phyloP scores from a whole-genome alignment of 345 rosid species.

The Acer yangbiense region DNA sequence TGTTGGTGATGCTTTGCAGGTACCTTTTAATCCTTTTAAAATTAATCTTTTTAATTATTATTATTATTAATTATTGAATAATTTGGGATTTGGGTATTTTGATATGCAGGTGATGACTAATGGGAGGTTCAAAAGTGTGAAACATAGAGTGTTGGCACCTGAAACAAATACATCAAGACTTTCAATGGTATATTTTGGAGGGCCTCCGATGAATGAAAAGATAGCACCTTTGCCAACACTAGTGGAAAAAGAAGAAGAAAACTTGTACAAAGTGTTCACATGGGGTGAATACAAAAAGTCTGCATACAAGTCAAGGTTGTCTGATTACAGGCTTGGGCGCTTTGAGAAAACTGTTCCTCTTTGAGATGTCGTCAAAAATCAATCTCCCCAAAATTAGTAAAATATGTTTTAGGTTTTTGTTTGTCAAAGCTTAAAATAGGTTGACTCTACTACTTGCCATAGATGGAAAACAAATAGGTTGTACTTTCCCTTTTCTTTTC shows the following conservation, averaged over 20 bases:
- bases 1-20: slow-evolving; percentile 65
- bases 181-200: slow-evolving; percentile 91
- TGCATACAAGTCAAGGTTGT: slow-evolving; percentile 74
- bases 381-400: slow-evolving; percentile 20
- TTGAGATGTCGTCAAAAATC: slow-evolving; percentile 18
- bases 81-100: slow-evolving; percentile 5
- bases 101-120: slow-evolving; percentile 79
- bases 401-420: slow-evolving; percentile 23
- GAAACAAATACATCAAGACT: slow-evolving; percentile 61
- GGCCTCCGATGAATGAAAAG: slow-evolving; percentile 63
- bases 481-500: neutral
- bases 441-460: slow-evolving; percentile 26
- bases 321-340: slow-evolving; percentile 69
- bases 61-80: neutral
- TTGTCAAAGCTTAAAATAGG: slow-evolving; percentile 6
- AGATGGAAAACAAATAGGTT: slow-evolving; percentile 36
- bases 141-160: slow-evolving; percentile 70
- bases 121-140: slow-evolving; percentile 85
- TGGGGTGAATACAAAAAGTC: slow-evolving; percentile 83
- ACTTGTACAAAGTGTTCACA: slow-evolving; percentile 80
- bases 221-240: slow-evolving; percentile 59
- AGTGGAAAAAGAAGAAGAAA: slow-evolving; percentile 55
- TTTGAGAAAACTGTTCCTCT: slow-evolving; percentile 49
- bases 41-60: no score
- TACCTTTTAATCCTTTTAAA: slow-evolving; percentile 11